Base-by-base conservation (phyloP, 805 yeast genomes). In the Brettanomyces naardenensis region DNA sequence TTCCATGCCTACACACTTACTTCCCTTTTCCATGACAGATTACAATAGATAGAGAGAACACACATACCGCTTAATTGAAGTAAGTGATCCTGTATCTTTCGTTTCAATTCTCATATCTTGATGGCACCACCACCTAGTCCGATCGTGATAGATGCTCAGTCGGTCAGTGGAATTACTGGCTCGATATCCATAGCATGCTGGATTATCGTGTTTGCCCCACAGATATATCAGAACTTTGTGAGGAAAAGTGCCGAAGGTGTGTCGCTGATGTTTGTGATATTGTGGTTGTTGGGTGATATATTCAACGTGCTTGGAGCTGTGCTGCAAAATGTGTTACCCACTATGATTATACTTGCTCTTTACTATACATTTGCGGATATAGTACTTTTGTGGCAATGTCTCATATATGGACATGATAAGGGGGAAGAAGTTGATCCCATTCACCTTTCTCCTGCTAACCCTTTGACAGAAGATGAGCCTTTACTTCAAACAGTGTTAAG, bases 181-280 rank as follows among this genome's bases (percentile, higher is more conserved):
- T 86, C 95, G 10, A 87, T 92, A 26, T 90, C 97, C 15, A 75
- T 90, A 33, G 95, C 97, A 13, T 92, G 97, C 58, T 90, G 98
- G 98, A 81, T 92, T 42, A 89, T 92, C 35, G 98, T 90, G 14
- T 90, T 92, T 67, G 94, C 95, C 28, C 97, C 97, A 9, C 97
- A 90, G 56, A 82, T 92, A 32, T 89, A 87, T 59, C 97, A 92
- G 55, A 90, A 89, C 57, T 88, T 85, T 53, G 69, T 71, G 43
- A 66, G 97, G 53, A 80, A 85, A 58, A 78, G 88, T 26, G 78
- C 95, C 5, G 97, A 92, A 39, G 97, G 97, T 5, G 69, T 92
- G 15, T 88, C 97, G 6, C 61, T 89, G 28, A 66, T 84, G 44
- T 92, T 92, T 59, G 85, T 92, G 17, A 72, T 87, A 6, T 68